Percentiles rank a stretch among this genome's conserved stretches.
Evolutionary conservation across 2,329 filamentous ascomycete species (phyloP).

Genomic region (Epicoccum sorghinum): DNA sequence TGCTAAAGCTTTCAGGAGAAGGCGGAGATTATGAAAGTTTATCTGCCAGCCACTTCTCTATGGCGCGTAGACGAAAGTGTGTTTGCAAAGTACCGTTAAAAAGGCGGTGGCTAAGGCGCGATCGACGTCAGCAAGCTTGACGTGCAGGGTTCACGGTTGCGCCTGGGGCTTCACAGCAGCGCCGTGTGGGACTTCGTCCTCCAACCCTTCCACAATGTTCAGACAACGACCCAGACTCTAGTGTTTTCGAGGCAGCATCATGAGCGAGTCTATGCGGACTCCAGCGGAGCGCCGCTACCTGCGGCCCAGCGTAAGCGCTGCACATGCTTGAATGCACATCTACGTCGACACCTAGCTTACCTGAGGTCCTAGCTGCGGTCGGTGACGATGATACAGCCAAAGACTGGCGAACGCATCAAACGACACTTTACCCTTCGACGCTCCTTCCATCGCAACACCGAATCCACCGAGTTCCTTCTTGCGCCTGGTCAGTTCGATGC

Average conservation of each 20-base stretch:
- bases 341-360: constrained; percentile 24
- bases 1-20: background rate
- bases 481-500: constrained; percentile 38
- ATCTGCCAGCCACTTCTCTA: background rate
- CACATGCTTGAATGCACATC: background rate
- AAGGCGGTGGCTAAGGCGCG: constrained; percentile 9
- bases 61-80: background rate
- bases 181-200: background rate
- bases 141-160: constrained; percentile 11
- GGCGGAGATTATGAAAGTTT: background rate
- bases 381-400: constrained; percentile 84
- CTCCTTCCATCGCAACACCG: constrained; percentile 50
- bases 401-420: constrained; percentile 82
- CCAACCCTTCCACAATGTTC: constrained; percentile 15
- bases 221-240: constrained; percentile 3
- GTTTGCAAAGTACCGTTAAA: background rate
- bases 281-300: constrained; percentile 44
- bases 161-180: constrained; percentile 8
- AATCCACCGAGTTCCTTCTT: constrained; percentile 50
- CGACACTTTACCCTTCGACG: constrained; percentile 77
- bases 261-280: constrained; percentile 40
- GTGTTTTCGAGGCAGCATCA: constrained; percentile 16
- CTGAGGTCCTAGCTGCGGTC: constrained; percentile 67
- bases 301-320: constrained; percentile 44
- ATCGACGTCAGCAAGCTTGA: constrained; percentile 17